These are phyloP conservation scores for Daldinia sp. DNA, from an alignment of 2,329 filamentous ascomycete genomes.

Conservation along the genomic window DNA sequence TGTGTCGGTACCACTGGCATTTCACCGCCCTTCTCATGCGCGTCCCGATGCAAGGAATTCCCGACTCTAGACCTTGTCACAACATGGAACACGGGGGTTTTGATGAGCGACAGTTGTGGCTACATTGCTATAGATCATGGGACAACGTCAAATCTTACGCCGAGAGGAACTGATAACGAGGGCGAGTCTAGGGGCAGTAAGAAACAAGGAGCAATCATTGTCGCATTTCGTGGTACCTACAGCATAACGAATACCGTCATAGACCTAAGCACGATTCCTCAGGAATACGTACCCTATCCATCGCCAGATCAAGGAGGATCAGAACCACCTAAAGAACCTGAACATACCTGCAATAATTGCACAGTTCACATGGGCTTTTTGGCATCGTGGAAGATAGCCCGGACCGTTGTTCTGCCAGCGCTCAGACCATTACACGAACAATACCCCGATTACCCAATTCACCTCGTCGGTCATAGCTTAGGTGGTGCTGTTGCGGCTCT, in stretches of 20 bases:
- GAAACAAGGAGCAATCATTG: slow-evolving; percentile 64
- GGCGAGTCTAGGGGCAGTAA: not conserved
- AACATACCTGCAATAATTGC: slow-evolving; percentile 78
- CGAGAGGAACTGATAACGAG: not conserved
- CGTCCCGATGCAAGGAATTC: slow-evolving; percentile 86
- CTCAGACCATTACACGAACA: slow-evolving; percentile 66
- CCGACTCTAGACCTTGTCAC: slow-evolving; percentile 78
- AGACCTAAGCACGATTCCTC: slow-evolving; percentile 87
- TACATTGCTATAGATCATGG: slow-evolving; percentile 89
- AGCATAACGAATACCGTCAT: slow-evolving; percentile 90
- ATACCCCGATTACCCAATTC: slow-evolving; percentile 76
- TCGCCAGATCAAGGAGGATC: slow-evolving; percentile 56
- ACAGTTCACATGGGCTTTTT: slow-evolving; percentile 94
- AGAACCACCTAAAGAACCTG: slow-evolving; percentile 47
- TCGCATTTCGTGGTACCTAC: slow-evolving; percentile 95
- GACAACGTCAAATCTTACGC: slow-evolving; percentile 31
- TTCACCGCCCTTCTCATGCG: slow-evolving; percentile 81
- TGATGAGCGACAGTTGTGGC: slow-evolving; percentile 90
- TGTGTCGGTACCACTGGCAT: slow-evolving; percentile 90
- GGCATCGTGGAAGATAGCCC: slow-evolving; percentile 80
- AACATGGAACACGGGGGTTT: slow-evolving; percentile 88
- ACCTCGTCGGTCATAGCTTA: slow-evolving; percentile 88
- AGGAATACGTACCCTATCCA: slow-evolving; percentile 90
- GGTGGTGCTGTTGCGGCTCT: slow-evolving; percentile 92
- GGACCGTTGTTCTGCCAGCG: slow-evolving; percentile 71